Percentiles rank a stretch among this genome's conserved stretches.
Evolutionary conservation across 2,329 filamentous ascomycete species (phyloP).

Genomic region (Venturia nashicola): DNA sequence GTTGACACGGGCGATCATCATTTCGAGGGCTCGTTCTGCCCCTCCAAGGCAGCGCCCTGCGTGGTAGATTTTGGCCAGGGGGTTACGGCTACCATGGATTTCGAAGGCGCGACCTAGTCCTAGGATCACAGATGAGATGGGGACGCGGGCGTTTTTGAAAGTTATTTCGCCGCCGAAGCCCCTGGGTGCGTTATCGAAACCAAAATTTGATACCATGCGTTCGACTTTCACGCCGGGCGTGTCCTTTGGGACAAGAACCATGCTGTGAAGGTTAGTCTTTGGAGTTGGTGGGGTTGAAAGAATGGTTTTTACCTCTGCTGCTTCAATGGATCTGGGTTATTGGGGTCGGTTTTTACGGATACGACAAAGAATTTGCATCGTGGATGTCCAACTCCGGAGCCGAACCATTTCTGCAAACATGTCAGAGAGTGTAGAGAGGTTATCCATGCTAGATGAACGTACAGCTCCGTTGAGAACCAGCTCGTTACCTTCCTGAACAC

Average conservation of each 20-base stretch:
- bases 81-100: conserved; percentile 93
- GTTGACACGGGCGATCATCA: conserved; percentile 90
- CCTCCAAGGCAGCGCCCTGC: conserved; percentile 83
- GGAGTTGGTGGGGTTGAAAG: not conserved
- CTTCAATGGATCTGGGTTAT: conserved; percentile 64
- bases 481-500: conserved; percentile 70
- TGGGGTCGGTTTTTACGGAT: conserved; percentile 81
- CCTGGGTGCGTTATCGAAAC: conserved; percentile 96
- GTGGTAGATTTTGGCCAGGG: conserved; percentile 93
- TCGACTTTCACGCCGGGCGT: conserved; percentile 82
- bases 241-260: conserved; percentile 79
- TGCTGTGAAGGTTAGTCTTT: conserved; percentile 39
- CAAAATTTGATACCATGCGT: conserved; percentile 87
- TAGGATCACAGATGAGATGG: conserved; percentile 70
- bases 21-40: conserved; percentile 79
- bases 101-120: conserved; percentile 93
- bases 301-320: conserved; percentile 44
- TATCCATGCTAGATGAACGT: conserved; percentile 16
- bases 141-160: conserved; percentile 84
- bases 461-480: conserved; percentile 84
- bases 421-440: not conserved
- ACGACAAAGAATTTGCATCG: conserved; percentile 89
- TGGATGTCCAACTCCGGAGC: conserved; percentile 84
- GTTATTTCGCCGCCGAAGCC: conserved; percentile 71
- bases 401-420: conserved; percentile 87